phyloP scores from a whole-genome alignment of 2,329 filamentous ascomycete genomes.

The Periconia sp. region DNA sequence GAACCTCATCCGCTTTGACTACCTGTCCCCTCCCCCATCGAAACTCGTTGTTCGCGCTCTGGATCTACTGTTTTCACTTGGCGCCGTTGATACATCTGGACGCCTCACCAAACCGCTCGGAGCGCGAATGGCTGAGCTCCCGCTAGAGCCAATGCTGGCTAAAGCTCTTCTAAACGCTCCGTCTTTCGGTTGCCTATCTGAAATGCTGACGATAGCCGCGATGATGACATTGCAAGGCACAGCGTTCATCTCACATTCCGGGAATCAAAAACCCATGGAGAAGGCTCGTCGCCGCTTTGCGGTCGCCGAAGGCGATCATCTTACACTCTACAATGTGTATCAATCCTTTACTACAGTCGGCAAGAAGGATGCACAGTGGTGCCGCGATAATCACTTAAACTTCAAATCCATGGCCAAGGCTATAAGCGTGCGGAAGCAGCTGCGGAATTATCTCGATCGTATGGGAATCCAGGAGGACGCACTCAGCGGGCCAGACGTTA shows the following conservation, averaged over 20 bases:
- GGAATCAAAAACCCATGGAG: slow-evolving; percentile 77
- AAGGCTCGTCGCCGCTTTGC: slow-evolving; percentile 80
- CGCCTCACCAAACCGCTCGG: slow-evolving; percentile 91
- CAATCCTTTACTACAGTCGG: slow-evolving; percentile 84
- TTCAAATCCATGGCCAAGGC: slow-evolving; percentile 83
- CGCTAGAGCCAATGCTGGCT: slow-evolving; percentile 94
- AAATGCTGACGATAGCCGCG: slow-evolving; percentile 89
- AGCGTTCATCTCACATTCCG: slow-evolving; percentile 82
- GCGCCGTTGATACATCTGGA: slow-evolving; percentile 86
- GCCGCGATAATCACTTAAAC: slow-evolving; percentile 84
- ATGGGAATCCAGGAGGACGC: slow-evolving; percentile 68
- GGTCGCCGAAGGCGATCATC: slow-evolving; percentile 89
- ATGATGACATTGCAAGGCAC: slow-evolving; percentile 88
- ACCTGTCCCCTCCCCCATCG: slow-evolving; percentile 82
- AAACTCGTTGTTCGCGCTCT: slow-evolving; percentile 85
- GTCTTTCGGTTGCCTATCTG: slow-evolving; percentile 78
- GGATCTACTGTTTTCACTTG: slow-evolving; percentile 85
- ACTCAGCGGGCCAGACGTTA: slow-evolving; percentile 53
- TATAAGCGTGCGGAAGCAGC: slow-evolving; percentile 83
- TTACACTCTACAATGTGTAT: slow-evolving; percentile 93
- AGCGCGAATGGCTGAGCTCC: slow-evolving; percentile 87
- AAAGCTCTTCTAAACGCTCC: slow-evolving; percentile 81
- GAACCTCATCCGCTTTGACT: slow-evolving; percentile 90
- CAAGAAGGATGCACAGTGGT: slow-evolving; percentile 84
- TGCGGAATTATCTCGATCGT: slow-evolving; percentile 84